Base-by-base conservation (phyloP, 116 monocot genomes). In the Papilionanthe hybrid region DNA sequence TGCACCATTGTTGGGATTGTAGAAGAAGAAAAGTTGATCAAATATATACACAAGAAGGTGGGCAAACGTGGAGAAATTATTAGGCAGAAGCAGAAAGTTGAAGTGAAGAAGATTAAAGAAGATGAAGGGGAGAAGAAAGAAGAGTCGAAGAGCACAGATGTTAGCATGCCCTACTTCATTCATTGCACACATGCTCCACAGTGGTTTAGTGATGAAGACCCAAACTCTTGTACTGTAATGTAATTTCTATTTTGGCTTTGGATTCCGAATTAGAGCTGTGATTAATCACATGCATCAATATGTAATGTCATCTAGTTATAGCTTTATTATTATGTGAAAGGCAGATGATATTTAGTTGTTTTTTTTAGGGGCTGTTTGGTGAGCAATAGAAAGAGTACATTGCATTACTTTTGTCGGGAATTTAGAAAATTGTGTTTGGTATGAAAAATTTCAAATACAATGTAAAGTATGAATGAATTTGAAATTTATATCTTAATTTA, bases 1-100 rank as follows among this genome's bases (percentile, higher is more conserved):
- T 91, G 89, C 83, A 88, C 89, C 0, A 55, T 92, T 4, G 86
- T 83, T 25, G 95, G 95, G 11, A 83, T 81, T 1, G 67, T 90
- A 18, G 83, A 92, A 56, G 85, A 89, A 60, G 82, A 91, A 76
- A 77, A 82, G 29, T 45, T 95, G 49, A 30, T 95, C 66, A 83
- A 92, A 63, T 86, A 86, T 79, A 83, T 93, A 28, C 78, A 81
- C 23, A 80, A 80, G 82, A 91, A 78, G 72, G 76, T 84, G 2
- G 72, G 81, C 55, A 92, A 91, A 56, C 82, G 85, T 4, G 95
- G 82, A 27, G 84, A 85, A 77, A 56, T 95, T 32, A 13, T 92
- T 29, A 47, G 69, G 18, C 77, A 75, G 30, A 85, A 90, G 55
- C 25, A 77, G 20, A 53, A 68, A 75, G 57, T 79, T 66, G 76